phyloP scores from a whole-genome alignment of 2,329 filamentous ascomycete species.

The Pseudocercospora vitis region DNA sequence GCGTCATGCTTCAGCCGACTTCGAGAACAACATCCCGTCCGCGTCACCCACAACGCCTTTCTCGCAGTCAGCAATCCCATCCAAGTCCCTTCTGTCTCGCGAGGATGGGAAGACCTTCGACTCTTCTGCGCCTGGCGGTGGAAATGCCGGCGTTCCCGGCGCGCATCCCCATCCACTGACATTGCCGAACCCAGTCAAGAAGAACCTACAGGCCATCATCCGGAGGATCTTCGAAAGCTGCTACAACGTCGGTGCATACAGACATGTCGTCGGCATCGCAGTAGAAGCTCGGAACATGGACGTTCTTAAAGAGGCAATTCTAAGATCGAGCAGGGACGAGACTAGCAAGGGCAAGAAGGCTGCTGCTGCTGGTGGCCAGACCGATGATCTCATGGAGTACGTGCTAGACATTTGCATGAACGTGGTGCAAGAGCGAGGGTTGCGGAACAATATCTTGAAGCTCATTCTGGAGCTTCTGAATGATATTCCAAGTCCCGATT shows the following conservation, averaged over 20 bases:
- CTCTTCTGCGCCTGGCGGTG: constrained; percentile 55
- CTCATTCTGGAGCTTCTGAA: constrained; percentile 94
- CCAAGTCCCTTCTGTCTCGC: constrained; percentile 91
- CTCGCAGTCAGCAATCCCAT: constrained; percentile 87
- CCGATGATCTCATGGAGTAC: constrained; percentile 96
- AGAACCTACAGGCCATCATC: constrained; percentile 78
- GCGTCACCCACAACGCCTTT: constrained; percentile 90
- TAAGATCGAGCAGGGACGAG: constrained; percentile 84
- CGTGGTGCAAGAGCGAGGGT: constrained; percentile 86
- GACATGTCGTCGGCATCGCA: constrained; percentile 94
- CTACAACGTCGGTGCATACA: constrained; percentile 80
- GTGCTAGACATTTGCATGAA: constrained; percentile 96
- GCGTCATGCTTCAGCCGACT: constrained; percentile 57
- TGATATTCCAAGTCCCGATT: constrained; percentile 88
- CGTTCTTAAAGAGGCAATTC: constrained; percentile 80
- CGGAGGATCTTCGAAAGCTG: constrained; percentile 90
- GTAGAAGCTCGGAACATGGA: constrained; percentile 92
- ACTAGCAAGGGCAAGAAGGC: constrained; percentile 63
- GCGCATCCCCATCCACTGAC: constrained; percentile 62
- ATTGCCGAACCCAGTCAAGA: constrained; percentile 71
- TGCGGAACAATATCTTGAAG: constrained; percentile 80
- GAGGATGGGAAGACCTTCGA: constrained; percentile 66
- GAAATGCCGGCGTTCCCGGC: constrained; percentile 55
- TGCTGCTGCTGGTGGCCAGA: constrained; percentile 56
- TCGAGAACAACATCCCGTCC: constrained; percentile 46